Evolutionary conservation across 768 basidiomycete genomes (phyloP).

Genomic region (Steccherinum ochraceum): DNA sequence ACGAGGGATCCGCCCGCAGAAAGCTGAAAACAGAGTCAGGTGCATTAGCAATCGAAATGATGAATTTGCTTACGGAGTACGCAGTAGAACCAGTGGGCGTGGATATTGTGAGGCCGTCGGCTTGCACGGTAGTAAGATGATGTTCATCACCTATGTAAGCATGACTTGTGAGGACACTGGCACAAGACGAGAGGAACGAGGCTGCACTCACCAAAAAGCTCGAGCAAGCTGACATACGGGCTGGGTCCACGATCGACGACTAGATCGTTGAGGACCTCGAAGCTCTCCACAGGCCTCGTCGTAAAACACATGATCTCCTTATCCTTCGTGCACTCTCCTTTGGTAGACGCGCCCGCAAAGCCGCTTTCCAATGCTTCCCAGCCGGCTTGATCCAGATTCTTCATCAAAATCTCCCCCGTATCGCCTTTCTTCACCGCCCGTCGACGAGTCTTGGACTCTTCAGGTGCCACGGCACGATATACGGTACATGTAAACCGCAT

Average conservation of each 20-base stretch:
- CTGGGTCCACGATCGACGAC: slow-evolving; percentile 98
- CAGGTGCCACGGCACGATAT: slow-evolving; percentile 81
- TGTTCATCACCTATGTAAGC: slow-evolving; percentile 89
- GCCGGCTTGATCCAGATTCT: slow-evolving; percentile 79
- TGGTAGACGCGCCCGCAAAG: slow-evolving; percentile 33
- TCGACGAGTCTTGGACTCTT: slow-evolving; percentile 51
- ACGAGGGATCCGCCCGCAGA: slow-evolving; percentile 98
- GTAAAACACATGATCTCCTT: slow-evolving; percentile 98
- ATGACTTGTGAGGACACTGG: slow-evolving; percentile 12
- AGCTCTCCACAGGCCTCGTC: slow-evolving; percentile 90
- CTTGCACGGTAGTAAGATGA: slow-evolving; percentile 98
- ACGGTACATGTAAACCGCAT: slow-evolving; percentile 99
- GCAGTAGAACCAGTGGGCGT: slow-evolving; percentile 99
- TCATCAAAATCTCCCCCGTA: slow-evolving; percentile 97
- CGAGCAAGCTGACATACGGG: slow-evolving; percentile 92
- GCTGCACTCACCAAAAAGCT: slow-evolving; percentile 90
- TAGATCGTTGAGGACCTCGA: slow-evolving; percentile 93
- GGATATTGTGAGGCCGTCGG: slow-evolving; percentile 89
- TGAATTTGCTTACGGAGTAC: slow-evolving; percentile 85
- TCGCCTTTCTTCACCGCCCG: slow-evolving; percentile 90
- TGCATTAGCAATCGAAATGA: background rate
- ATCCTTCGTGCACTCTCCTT: slow-evolving; percentile 58
- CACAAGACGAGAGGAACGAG: background rate
- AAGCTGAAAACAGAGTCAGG: slow-evolving; percentile 37
- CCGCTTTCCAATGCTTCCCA: slow-evolving; percentile 96